Evolutionary conservation across 1,284 basidiomycete genomes (phyloP), one percentile per base, ranked within the genome.

Genomic region (Cutaneotrichosporon cavernicola): DNA sequence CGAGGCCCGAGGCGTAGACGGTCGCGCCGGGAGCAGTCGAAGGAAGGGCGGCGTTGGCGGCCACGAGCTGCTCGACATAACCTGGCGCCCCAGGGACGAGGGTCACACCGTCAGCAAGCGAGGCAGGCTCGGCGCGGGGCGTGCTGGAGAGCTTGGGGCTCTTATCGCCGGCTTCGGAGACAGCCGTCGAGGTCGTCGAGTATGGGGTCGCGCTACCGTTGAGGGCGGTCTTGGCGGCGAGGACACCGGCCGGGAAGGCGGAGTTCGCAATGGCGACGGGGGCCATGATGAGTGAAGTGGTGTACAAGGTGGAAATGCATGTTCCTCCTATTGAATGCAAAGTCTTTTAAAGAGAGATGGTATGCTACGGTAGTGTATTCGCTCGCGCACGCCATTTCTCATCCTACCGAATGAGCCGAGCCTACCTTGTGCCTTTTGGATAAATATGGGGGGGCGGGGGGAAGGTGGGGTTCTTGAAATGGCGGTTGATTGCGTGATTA

Each of bases 1-100:
- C 74, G 49, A 78, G 65, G 11, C 74, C 79, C 3, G 73, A 74
- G 21, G 68, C 73, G 59, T 70, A 78, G 16, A 80, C 79, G 7
- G 70, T 72, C 13, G 75, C 63, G 14, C 77, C 77, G n/a, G 74
- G 64, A 58, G 73, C 72, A 57, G 73, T 74, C 21, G 72, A 46
- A 13, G 72, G 70, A 46, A 69, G 64, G 47, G 76, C 71, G 34
- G 68, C 58, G 21, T 75, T 72, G 7, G 74, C 72, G 53, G 65
- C 53, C 43, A 79, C 50, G 26, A 79, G 68, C 51, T 71, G 55
- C 21, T 71, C 66, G 57, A 72, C 73, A 67, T 76, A 78, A 16
- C 69, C 69, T 16, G 66, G 62, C 61, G 76, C 56, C 51, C 69
- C 34, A 67, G 73, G 55, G 68, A 67, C 7, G 63, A 63, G 61